phyloP scores from a whole-genome alignment of 768 basidiomycete genomes.

The Piloderma croceum region DNA sequence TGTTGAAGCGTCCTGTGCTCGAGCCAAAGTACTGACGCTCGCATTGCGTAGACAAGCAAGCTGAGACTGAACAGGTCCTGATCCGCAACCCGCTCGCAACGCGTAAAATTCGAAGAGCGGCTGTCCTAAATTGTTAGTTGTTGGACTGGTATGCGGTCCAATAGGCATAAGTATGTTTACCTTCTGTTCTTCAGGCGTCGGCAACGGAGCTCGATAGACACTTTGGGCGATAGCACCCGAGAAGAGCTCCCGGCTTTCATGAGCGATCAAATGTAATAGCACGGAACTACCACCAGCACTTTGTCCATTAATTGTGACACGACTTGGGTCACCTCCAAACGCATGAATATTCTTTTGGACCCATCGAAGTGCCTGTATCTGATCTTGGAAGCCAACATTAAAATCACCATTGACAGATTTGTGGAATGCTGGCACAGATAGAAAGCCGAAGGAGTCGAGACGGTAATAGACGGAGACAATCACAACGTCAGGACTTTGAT shows the following conservation, averaged over 20 bases:
- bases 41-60: constrained; percentile 47
- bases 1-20: constrained; percentile 46
- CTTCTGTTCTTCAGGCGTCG: constrained; percentile 46
- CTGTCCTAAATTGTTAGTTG: constrained; percentile 22
- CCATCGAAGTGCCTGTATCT: constrained; percentile 38
- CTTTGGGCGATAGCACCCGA: constrained; percentile 57
- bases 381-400: constrained; percentile 54
- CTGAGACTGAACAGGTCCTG: constrained; percentile 27
- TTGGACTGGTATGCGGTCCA: background rate
- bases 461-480: constrained; percentile 65
- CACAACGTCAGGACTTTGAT: constrained; percentile 57
- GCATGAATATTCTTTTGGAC: constrained; percentile 31
- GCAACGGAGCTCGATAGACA: constrained; percentile 47
- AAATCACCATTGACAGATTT: constrained; percentile 38
- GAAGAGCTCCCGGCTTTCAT: constrained; percentile 37
- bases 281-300: constrained; percentile 54
- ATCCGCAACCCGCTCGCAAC: constrained; percentile 43
- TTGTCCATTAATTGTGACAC: constrained; percentile 52
- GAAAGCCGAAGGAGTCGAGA: constrained; percentile 59
- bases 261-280: constrained; percentile 52
- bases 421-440: constrained; percentile 43
- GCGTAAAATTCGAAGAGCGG: constrained; percentile 50
- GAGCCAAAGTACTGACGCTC: constrained; percentile 44
- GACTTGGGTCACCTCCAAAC: constrained; percentile 35
- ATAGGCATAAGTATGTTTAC: constrained; percentile 26